A percentile compares a stretch with the other conserved stretches of the same genome.
Evolutionary conservation across 345 rosid genomes (phyloP).

Genomic region (Ceriops tagal): DNA sequence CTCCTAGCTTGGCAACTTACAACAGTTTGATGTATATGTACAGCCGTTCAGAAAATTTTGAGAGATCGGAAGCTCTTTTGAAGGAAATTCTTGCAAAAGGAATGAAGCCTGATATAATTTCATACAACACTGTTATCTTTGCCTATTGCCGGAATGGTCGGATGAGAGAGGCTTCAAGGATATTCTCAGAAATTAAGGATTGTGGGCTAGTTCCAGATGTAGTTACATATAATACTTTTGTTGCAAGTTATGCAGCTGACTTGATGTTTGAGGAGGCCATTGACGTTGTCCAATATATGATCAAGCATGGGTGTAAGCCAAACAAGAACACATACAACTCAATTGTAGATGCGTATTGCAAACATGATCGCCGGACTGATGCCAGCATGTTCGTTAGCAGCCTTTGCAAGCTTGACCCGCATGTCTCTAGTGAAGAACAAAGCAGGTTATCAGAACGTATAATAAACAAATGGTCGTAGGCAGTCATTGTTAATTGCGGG

Average conservation of each 20-base stretch:
- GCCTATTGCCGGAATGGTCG: slow-evolving; percentile 87
- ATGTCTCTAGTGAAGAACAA: slow-evolving; percentile 48
- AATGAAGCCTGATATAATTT: slow-evolving; percentile 78
- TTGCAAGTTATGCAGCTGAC: slow-evolving; percentile 82
- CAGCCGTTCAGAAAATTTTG: slow-evolving; percentile 69
- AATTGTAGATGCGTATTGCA: slow-evolving; percentile 81
- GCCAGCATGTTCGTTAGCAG: slow-evolving; percentile 55
- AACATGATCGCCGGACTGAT: slow-evolving; percentile 54
- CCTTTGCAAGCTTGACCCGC: slow-evolving; percentile 64
- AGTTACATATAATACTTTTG: slow-evolving; percentile 81
- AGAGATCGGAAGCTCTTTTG: slow-evolving; percentile 61
- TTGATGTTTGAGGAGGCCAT: slow-evolving; percentile 80
- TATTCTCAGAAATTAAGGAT: slow-evolving; percentile 68
- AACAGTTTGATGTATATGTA: slow-evolving; percentile 87
- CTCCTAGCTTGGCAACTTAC: slow-evolving; percentile 78
- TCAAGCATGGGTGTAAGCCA: slow-evolving; percentile 65
- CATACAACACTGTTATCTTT: slow-evolving; percentile 82
- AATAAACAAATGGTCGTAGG: slow-evolving; percentile 51
- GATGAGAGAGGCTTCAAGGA: slow-evolving; percentile 79
- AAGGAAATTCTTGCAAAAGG: slow-evolving; percentile 67
- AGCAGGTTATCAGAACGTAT: slow-evolving; percentile 61
- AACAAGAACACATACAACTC: slow-evolving; percentile 80
- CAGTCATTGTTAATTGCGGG: background rate
- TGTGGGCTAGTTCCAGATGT: slow-evolving; percentile 72
- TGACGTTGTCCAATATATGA: slow-evolving; percentile 70